Percentiles rank a stretch among this genome's conserved stretches.
Conservation (phyloP, 257 asterid species). For the Solanum corneliomulleri region DNA sequence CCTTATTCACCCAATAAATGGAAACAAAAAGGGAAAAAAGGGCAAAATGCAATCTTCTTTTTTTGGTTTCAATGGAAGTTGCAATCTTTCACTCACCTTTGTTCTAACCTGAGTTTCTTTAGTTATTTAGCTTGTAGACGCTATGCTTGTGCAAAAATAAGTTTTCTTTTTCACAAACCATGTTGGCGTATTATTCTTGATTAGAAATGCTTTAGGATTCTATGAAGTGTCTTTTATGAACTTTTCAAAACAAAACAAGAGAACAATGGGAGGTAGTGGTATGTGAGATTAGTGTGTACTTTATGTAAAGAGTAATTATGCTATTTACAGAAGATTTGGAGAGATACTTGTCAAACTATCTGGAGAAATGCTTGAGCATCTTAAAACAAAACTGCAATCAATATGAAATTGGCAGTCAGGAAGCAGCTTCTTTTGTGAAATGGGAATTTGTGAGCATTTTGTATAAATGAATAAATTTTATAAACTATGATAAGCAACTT, state of each 20-base stretch:
- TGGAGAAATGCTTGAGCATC: background rate
- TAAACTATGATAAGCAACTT: background rate
- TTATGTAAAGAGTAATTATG: background rate
- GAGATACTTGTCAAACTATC: background rate
- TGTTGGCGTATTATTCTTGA: background rate
- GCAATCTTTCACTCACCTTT: background rate
- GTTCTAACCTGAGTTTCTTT: background rate
- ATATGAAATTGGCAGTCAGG: background rate
- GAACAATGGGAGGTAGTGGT: background rate
- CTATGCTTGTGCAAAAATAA: background rate
- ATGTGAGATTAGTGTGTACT: background rate
- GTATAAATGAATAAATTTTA: background rate
- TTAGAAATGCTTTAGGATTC: background rate
- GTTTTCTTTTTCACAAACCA: background rate
- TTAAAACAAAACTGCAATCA: background rate
- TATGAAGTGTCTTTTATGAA: background rate
- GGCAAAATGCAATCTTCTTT: background rate
- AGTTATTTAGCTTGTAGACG: background rate
- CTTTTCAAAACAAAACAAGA: background rate
- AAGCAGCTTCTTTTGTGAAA: background rate
- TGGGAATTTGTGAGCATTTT: background rate
- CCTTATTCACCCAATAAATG: background rate
- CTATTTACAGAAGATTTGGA: background rate
- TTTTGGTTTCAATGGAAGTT: background rate
- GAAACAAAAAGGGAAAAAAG: background rate